Base-by-base conservation (phyloP, 441 rosid species). In the Pelargonium fulgidum region DNA sequence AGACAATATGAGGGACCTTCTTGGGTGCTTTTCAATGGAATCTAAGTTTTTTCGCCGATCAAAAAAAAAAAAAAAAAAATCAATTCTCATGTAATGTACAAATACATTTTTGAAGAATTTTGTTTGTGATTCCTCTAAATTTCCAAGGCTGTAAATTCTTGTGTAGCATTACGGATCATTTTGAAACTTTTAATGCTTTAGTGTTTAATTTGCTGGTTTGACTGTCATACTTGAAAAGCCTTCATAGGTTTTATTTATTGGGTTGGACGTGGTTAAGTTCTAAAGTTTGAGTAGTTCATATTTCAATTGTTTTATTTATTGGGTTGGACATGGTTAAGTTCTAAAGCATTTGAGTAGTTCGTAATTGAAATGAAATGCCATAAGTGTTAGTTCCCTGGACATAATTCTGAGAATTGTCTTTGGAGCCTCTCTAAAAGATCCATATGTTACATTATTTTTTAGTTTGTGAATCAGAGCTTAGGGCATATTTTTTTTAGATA, bases 231-330 rank as follows among this genome's bases (percentile, higher is more conserved):
- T 59, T 20, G 39, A 59, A 59, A 59, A 20, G 2, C 64, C 64
- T 20, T 59, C 64, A 8, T 59, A 4, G 64, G 64, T 33, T 59
- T 59, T 59, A 59, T 59, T 22, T 59, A 9, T 20, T 56, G 62
- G 10, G 26, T 20, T 59, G 39, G 64, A 20, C 3, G 22, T 24
- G 12, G 33, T 59, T 22, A 2, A 24, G n/a, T 26, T 58, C 48
- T 19, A 20, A 59, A 20, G 64, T 4, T 59, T 20, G 64, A 59
- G 64, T 59, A 22, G 33, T 56, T 58, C 10, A 3, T 9, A 3
- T 20, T 20, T 58, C 63, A 5, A 20, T 1, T 14, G 64, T 33
- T 59, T 59, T 59, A 59, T 59, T 59, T 59, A 9, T 20, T 56
- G 62, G 10, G 26, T 20, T 59, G 39, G 64, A 20, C 3, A 59